These are phyloP conservation scores for Colletotrichum sidae DNA, from an alignment of 2,329 filamentous ascomycete species.

Conservation along the genomic window DNA sequence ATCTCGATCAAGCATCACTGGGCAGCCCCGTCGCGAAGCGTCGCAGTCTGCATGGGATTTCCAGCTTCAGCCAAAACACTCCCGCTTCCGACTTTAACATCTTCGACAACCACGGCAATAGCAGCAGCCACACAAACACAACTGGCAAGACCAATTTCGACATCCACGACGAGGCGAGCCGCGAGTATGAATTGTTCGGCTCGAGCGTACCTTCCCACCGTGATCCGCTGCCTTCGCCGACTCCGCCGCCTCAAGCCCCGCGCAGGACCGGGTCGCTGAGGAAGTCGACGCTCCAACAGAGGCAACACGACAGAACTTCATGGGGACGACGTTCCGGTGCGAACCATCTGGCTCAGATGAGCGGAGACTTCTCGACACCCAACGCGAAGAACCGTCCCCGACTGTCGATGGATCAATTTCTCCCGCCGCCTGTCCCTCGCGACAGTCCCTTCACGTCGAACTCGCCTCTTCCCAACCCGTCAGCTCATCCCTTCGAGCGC, in stretches of 20 bases:
- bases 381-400: slow-evolving; percentile 73
- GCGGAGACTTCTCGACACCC: slow-evolving; percentile 67
- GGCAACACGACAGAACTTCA: slow-evolving; percentile 75
- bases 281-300: slow-evolving; percentile 89
- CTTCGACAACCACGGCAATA: slow-evolving; percentile 70
- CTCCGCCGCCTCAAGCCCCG: slow-evolving; percentile 66
- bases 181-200: slow-evolving; percentile 66
- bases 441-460: slow-evolving; percentile 74
- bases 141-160: slow-evolving; percentile 57
- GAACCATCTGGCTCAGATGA: slow-evolving; percentile 63
- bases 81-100: slow-evolving; percentile 75
- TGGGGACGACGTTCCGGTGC: slow-evolving; percentile 71
- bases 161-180: slow-evolving; percentile 52
- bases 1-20: slow-evolving; percentile 80
- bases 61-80: slow-evolving; percentile 66
- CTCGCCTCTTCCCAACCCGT: slow-evolving; percentile 63
- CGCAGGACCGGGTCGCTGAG: slow-evolving; percentile 82
- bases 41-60: slow-evolving; percentile 83
- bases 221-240: slow-evolving; percentile 58
- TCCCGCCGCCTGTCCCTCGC: slow-evolving; percentile 70
- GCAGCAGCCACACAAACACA: slow-evolving; percentile 52
- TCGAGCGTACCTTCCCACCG: slow-evolving; percentile 45
- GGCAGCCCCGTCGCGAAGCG: slow-evolving; percentile 93
- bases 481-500: slow-evolving; percentile 61
- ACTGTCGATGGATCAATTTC: slow-evolving; percentile 82